Evolutionary conservation across 2,329 filamentous ascomycete genomes (phyloP), one percentile per base, ranked within the genome.

Genomic region (Diaporthe batatas): DNA sequence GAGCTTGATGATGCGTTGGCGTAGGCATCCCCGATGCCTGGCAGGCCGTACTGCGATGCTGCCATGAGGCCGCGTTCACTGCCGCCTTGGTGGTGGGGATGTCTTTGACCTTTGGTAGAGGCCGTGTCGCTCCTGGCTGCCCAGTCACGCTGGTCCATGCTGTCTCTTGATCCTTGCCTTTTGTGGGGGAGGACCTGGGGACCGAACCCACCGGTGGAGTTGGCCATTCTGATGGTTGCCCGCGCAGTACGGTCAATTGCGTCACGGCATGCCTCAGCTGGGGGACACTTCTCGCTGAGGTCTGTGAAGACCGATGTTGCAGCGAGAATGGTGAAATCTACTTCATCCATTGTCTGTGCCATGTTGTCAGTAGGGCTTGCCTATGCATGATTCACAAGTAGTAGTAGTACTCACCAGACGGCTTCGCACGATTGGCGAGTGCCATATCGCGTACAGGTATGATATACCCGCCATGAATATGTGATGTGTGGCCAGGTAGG

Each of bases 401-500:
- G 12, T 23, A 7, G 12, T 8, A 23, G 32, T n/a, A 86, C 93
- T 84, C 89, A 96, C 94, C 82, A 98, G 85, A 72, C 94, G 91
- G 80, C 93, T 95, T 78, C 96, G 90, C 65, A 98, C 96, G 70
- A 94, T 89, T 7, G 94, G 91, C 14, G 96, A 98, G 82, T 98
- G 96, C 96, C 96, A 98, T 72, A 98, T 96, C 25, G 96, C 95
- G 82, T 98, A 98, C 2, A 98, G 87, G 81, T 98, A 98, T 32
- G 96, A 97, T 73, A 98, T 92, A 83, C 95, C 96, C 36, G 96
- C 96, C 93, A 98, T 98, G 84, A 98, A 98, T 8, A 98, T 87
- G 82, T 98, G 95, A 80, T 98, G 96, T 0, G 96, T 98, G 2
- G 96, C 95, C 70, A 98, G 85, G 81, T 97, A 98, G 0, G 96